Evolutionary conservation across 2,329 filamentous ascomycete species (phyloP), one percentile per base, ranked within the genome.

Genomic region (Magnaporthiopsis rhizophila): DNA sequence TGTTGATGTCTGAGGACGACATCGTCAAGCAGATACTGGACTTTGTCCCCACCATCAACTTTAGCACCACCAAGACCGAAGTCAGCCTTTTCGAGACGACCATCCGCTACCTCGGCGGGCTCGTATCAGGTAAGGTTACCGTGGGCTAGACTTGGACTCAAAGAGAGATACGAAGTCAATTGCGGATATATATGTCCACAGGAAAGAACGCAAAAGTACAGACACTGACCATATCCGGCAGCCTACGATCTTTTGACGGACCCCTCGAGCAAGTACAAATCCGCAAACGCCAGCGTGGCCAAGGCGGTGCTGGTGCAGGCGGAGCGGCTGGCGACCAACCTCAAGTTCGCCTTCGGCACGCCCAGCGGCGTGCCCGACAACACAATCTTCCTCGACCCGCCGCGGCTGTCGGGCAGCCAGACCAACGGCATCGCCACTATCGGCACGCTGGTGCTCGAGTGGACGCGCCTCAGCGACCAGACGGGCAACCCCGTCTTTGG

Each of bases 1-100:
- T 93, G 61, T 75, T 96, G 30, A 94, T 96, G 89, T 81, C 83
- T 56, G 82, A 91, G 59, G 77, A 80, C 34, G 79, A 87, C 21
- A 86, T 90, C 30, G 86, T 95, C 18, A 78, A 87, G 58, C 79
- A 86, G 63, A 92, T 96, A 67, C 75, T 96, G 26, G 79, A 88
- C 7, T 88, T 87, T 72, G 83, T 96, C 59, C 82, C 86, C 0
- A 83, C 76, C 0, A 88, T 96, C 70, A 80, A 96, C 74, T 96
- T 91, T 71, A 82, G 82, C 58, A 78, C 80, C 13, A 90, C 88
- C 0, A 71, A 79, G 2, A 75, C 80, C 1, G 75, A 80, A 12
- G 86, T 96, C 61, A 94, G 89, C 53, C 76, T 97, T 9, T 97
- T 97, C 71, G 92, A 97, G 76, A 96, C 91, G 0, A 97, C 91